Evolutionary conservation across 371 early-diverging fungal genomes (phyloP).

Genomic region (Amoeboaphelidium protococcarum): DNA sequence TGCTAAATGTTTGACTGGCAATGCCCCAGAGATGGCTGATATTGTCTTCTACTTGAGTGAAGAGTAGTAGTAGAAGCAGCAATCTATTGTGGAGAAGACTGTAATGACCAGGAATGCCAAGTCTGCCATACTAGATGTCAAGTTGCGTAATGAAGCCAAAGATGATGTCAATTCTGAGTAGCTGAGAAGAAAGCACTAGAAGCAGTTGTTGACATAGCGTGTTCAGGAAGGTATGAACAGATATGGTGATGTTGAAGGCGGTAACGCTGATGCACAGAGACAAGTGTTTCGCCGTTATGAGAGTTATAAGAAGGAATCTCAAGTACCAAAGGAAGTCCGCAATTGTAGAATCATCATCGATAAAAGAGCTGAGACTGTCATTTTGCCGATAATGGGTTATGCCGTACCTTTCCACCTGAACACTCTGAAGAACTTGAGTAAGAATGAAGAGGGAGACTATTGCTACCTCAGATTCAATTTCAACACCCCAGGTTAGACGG

Average conservation of each 20-base stretch:
- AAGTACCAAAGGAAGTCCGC: slow-evolving; percentile 31
- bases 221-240: slow-evolving; percentile 48
- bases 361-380: slow-evolving; percentile 51
- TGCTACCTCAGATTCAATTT: slow-evolving; percentile 91
- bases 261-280: slow-evolving; percentile 21
- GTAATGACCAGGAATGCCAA: too few species aligned
- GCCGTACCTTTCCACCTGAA: slow-evolving; percentile 98
- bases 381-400: slow-evolving; percentile 87
- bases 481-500: slow-evolving; percentile 74
- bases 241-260: slow-evolving; percentile 25
- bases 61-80: not conserved
- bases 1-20: slow-evolving; percentile 37
- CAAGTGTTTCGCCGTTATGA: slow-evolving; percentile 60
- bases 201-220: slow-evolving; percentile 39
- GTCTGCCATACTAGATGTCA: slow-evolving; percentile 54
- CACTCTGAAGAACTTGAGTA: slow-evolving; percentile 79
- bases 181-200: slow-evolving; percentile 60
- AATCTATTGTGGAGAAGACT: not conserved
- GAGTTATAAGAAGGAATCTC: slow-evolving; percentile 67
- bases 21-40: slow-evolving; percentile 38
- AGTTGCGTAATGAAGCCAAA: slow-evolving; percentile 53
- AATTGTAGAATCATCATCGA: slow-evolving; percentile 59
- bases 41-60: slow-evolving; percentile 48
- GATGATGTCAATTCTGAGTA: slow-evolving; percentile 28
- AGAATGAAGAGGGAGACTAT: slow-evolving; percentile 81